Evolutionary conservation across 768 basidiomycete genomes (phyloP), one percentile per base, ranked within the genome.

Genomic region (Boletus reticuloceps): DNA sequence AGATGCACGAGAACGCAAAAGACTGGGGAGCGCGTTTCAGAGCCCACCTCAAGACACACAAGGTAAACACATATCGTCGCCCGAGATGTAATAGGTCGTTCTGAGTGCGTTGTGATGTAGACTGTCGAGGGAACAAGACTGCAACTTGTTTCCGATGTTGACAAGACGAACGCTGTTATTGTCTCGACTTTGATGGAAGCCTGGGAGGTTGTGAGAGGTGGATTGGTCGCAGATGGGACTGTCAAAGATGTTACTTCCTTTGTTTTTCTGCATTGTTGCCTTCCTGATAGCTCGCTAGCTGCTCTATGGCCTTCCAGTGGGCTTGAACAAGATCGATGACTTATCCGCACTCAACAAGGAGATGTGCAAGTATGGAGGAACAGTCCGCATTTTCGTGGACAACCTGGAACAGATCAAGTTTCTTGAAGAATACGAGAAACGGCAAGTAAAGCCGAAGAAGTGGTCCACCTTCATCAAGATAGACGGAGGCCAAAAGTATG

Each of bases 131-230:
- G 91, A 22, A 81, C 85, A 11, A 75, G 76, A 58, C 69, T 92
- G 22, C 91, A 93, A 64, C 77, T 92, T 4, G 64, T 75, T 44
- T 84, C 88, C 7, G 67, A 68, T 40, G 77, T 73, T 40, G 79
- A 79, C 44, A 77, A 69, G 50, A 85, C 82, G 12, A 72, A 79
- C 47, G 83, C 86, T 6, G 81, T 93, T 34, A 79, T 89, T 29
- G 87, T 89, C 9, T 94, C 89, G n/a, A 93, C 90, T 4, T 61
- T 93, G 59, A 82, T 86, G 78, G 93, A 94, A 69, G 87, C 88
- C 6, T 89, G 89, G 85, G 77, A 84, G 55, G 78, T 93, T 8
- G 77, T 89, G 19, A 76, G 77, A 46, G 79, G 77, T 6, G 89
- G 89, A 13, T 69, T 92, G 45, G 81, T 90, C 20, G 76, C 81